Base-by-base conservation (phyloP, 768 basidiomycete genomes). In the Cyclocybe cylindracea region DNA sequence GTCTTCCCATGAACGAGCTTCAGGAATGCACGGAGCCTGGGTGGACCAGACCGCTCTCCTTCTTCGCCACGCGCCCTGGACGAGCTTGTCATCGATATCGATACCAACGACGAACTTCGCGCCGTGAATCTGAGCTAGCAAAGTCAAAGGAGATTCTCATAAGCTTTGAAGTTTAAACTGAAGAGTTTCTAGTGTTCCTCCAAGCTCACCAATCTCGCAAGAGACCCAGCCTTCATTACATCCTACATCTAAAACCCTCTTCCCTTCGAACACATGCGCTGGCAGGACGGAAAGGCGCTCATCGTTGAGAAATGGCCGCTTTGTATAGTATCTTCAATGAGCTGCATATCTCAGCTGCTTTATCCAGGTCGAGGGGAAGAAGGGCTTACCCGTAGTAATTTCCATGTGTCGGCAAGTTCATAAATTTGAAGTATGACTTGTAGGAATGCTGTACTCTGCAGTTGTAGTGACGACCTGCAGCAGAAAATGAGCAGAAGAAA, bases 201-300 rank as follows among this genome's bases (percentile, higher is more conserved):
- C 10, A 34, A 5, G 33, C 74, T 43, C 56, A 87, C 92, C 92
- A n/a, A 94, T 83, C 65, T 94, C 90, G 63, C 87, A 87, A 1
- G 89, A 87, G 34, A 95, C 85, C 78, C 80, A 83, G 7, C 93
- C 93, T 61, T 91, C 86, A 65, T 95, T 96, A 64, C 90, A 91
- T 1, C 93, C 93, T 0, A 95, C 70, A 67, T 96, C 93, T 9
- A 96, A 76, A 2, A 94, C 86, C 42, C 74, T 71, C 51, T 81
- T 80, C 10, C 68, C 78, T 3, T 52, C 24, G 58, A 94, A 85
- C 33, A 87, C 70, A 1, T 66, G 57, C 3, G 66, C 37, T 0
- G 85, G 85, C 1, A 96, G 70, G 13, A 86, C 69, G 0, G 77
- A 73, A 2, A 96, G 76, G 11, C 94, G 81, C 0, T 81, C 77